Base-by-base conservation (phyloP, 345 rosid genomes). In the Moricandia arvensis region DNA sequence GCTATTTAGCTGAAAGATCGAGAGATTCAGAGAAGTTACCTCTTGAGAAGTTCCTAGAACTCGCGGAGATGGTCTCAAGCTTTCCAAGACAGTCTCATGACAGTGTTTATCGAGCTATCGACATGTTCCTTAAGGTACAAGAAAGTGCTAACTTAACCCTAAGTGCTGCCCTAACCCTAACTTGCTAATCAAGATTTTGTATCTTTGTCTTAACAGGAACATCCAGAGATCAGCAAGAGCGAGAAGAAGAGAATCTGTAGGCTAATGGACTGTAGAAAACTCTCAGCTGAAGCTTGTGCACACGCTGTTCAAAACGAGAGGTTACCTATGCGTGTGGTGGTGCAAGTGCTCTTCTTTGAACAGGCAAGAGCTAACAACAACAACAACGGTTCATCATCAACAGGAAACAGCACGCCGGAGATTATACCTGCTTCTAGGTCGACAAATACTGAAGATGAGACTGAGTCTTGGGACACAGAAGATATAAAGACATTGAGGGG, bases 271-370 rank as follows among this genome's bases (percentile, higher is more conserved):
- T 89, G 97, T 84, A 78, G 85, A 73, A 93, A 93, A 66, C 82
- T 93, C 33, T 93, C 98, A 1, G 85, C 76, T 0, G 93, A 84
- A 26, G 98, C 96, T 5, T 87, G 93, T 78, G 87, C 87, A 62
- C 97, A 93, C 43, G 98, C 90, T 0, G 89, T 90, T 17, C 98
- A 93, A 74, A 91, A 93, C 59, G 98, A 93, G 80, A 72, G 98
- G 47, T 85, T 93, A 51, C 96, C 97, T 0, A 80, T 91, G 69
- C 86, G 97, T 3, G 92, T 93, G 5, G 92, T 91, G 13, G 98
- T 93, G 61, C 98, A 93, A 80, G 96, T 88, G 29, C 98, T 93
- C 74, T 93, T 93, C 88, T 91, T 93, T 17, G 98, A 93, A 79
- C 97, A 90, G 68, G 84, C 86, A 58, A 79, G 90, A 82, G 87